A percentile compares a stretch with the other conserved stretches of the same genome.
Conservation (phyloP, 192 early-diverging fungal species). For the Umbelopsis isabellina region DNA sequence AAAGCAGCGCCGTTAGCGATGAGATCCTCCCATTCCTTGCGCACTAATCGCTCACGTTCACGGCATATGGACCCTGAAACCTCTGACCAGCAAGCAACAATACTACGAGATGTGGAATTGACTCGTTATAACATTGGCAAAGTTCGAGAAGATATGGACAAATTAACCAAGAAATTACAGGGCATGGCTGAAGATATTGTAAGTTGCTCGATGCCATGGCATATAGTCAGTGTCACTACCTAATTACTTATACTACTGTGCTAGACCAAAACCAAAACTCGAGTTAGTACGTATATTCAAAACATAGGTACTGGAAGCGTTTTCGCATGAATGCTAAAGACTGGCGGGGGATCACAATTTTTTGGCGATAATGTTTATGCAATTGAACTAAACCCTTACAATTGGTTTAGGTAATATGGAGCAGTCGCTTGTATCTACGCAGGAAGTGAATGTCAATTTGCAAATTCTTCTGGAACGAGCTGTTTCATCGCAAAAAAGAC, state of each 20-base stretch:
- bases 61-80: conserved; percentile 5
- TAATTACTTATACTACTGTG: not conserved
- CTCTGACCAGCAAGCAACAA: not conserved
- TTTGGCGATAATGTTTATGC: too few relatives aligned
- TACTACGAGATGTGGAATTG: conserved; percentile 34
- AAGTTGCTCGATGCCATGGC: not conserved
- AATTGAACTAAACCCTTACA: not conserved
- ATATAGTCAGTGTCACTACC: too few relatives aligned
- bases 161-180: conserved; percentile 32
- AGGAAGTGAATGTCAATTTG: conserved; percentile 42
- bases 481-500: conserved; percentile 36
- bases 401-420: conserved; percentile 28
- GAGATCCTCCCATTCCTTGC: conserved; percentile 1
- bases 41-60: not conserved
- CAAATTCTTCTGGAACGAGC: conserved; percentile 40
- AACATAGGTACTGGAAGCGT: conserved; percentile 22
- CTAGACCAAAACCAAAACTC: conserved; percentile 14
- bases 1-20: not conserved
- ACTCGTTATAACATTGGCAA: conserved; percentile 23
- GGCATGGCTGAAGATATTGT: conserved; percentile 31
- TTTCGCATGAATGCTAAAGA: not conserved
- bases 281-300: conserved; percentile 24
- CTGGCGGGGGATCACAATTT: too few relatives aligned
- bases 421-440: conserved; percentile 32
- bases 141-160: conserved; percentile 33